Conservation (phyloP, 2,329 filamentous ascomycete species). For the Alternaria brassicae region DNA sequence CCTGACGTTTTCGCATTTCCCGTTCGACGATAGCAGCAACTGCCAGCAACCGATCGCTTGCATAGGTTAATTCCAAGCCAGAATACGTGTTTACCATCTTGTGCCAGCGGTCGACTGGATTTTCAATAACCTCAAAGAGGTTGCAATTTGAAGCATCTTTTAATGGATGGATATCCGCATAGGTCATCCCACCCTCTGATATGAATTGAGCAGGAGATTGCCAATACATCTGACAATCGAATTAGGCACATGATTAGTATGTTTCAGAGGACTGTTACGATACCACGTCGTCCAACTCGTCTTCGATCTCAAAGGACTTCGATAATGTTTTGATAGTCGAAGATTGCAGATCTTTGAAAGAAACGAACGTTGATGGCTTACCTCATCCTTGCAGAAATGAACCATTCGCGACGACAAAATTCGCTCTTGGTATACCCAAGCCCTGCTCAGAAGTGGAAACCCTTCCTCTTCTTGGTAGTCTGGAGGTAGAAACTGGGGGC, state of each 20-base stretch:
- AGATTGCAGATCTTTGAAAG: neutral
- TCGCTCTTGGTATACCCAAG: neutral
- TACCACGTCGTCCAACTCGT: rapidly evolving
- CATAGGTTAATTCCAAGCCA: neutral
- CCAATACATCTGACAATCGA: neutral
- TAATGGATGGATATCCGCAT: neutral
- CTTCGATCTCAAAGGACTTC: neutral
- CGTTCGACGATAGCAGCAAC: neutral
- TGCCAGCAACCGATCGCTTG: neutral
- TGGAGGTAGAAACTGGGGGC: rapidly evolving
- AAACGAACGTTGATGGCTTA: neutral
- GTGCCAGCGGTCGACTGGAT: neutral
- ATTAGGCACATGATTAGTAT: neutral
- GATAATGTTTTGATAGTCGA: neutral
- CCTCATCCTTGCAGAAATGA: neutral
- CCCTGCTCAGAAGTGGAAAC: neutral
- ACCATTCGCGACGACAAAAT: neutral
- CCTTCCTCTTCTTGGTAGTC: no score
- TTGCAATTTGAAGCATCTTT: rapidly evolving
- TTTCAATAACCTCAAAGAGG: neutral
- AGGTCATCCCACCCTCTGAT: neutral
- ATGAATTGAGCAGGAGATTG: neutral
- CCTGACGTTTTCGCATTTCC: neutral
- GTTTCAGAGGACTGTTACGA: rapidly evolving
- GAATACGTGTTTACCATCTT: neutral